phyloP scores from a whole-genome alignment of 768 basidiomycete genomes.

The Boletus fagicola region DNA sequence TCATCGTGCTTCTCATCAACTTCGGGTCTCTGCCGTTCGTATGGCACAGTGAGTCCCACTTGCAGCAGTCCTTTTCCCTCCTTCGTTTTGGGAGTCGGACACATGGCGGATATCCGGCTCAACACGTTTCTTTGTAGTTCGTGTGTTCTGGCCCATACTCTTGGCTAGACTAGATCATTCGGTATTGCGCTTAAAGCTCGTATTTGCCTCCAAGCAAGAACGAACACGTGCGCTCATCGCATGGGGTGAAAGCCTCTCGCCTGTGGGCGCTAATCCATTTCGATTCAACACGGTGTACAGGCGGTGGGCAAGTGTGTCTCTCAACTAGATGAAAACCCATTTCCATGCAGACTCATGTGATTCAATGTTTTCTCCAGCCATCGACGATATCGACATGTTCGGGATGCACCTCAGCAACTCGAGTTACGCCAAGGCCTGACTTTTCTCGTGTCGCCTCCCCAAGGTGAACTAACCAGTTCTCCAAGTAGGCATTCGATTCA shows the following conservation, averaged over 20 bases:
- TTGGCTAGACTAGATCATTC: conserved; percentile 33
- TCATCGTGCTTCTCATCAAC: conserved; percentile 56
- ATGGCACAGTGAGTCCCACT: conserved; percentile 61
- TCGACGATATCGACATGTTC: conserved; percentile 66
- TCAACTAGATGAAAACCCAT: background rate
- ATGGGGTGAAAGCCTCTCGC: conserved; percentile 49
- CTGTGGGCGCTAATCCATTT: conserved; percentile 59
- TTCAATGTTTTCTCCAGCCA: conserved; percentile 37
- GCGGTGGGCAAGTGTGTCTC: conserved; percentile 53
- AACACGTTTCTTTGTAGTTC: conserved; percentile 36
- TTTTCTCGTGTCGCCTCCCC: background rate
- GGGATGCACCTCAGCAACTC: conserved; percentile 81
- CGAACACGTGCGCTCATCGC: conserved; percentile 36
- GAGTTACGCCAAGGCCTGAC: conserved; percentile 66
- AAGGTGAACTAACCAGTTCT: background rate
- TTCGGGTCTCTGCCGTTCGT: conserved; percentile 57
- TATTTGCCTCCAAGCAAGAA: conserved; percentile 37
- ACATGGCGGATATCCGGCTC: background rate
- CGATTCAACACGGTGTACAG: conserved; percentile 40
- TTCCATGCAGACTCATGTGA: background rate
- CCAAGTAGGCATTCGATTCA: conserved; percentile 41
- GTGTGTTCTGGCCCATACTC: conserved; percentile 52
- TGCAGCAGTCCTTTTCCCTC: background rate
- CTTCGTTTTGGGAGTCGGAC: background rate
- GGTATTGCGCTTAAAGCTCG: conserved; percentile 34